Base-by-base conservation (phyloP, 768 basidiomycete genomes). In the Rhizopogon roseolus region DNA sequence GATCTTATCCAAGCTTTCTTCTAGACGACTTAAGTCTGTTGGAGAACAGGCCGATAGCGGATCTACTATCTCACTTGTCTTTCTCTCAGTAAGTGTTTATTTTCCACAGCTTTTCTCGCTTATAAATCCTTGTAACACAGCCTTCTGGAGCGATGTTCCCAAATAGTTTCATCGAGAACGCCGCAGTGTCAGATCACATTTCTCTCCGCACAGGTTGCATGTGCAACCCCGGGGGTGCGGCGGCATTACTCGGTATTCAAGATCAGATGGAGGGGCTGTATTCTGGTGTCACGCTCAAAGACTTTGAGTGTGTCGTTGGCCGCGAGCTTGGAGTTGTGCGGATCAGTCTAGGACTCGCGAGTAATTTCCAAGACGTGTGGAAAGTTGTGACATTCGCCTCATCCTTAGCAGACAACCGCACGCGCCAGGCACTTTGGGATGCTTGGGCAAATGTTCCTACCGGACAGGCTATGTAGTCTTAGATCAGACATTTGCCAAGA, bases 181-280 rank as follows among this genome's bases (percentile, higher is more conserved):
- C 84, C 1, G 88, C 89, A 13, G 76, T 83, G 16, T 73, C 68
- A 50, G 76, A 79, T 57, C 80, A 76, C 49, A 84, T 93, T 54
- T 90, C 89, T 16, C 69, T 93, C 32, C 84, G 90, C 41, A 89
- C 90, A 3, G 90, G 90, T 0, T 93, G 90, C 66, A 85, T 92
- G 81, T 93, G 91, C 64, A 93, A 93, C 58, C 88, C 90, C 14
- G 91, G 91, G 9, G 90, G 84, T 16, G 87, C 89, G 0, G 82
- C 88, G 1, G 80, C 86, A 5, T 70, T 93, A 14, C 76, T 91
- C 5, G 84, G 84, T 0, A 78, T 90, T 29, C 71, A 82, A 54
- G 73, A 78, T 17, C 76, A 84, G 54, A 91, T 90, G 88, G 71
- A 74, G 5, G 70, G 65, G 13, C 75, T 90, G 0, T 81, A 76